Conservation (phyloP, 805 yeast genomes). For the Yamadazyma sp. region DNA sequence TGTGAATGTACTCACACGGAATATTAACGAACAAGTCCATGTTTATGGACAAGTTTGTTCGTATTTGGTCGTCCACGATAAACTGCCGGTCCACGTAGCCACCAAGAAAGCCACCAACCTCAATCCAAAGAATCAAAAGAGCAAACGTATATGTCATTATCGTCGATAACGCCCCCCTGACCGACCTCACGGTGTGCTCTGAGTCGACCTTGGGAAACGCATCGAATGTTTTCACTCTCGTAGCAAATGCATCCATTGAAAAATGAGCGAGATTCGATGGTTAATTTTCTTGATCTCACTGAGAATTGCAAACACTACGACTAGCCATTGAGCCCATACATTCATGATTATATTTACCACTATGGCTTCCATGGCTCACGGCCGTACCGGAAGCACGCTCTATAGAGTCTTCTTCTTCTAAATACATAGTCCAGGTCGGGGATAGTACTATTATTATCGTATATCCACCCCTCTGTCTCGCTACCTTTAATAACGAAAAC, state of each 20-base stretch:
- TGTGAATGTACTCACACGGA: slow-evolving; percentile 77
- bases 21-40: slow-evolving; percentile 77
- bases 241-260: slow-evolving; percentile 38
- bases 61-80: slow-evolving; percentile 62
- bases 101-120: slow-evolving; percentile 80
- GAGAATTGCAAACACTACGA: too few species aligned
- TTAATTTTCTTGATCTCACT: too few species aligned
- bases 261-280: too few species aligned
- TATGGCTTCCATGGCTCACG: slow-evolving; percentile 19
- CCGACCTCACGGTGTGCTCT: slow-evolving; percentile 66
- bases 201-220: slow-evolving; percentile 48
- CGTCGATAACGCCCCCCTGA: slow-evolving; percentile 76
- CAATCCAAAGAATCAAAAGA: slow-evolving; percentile 75
- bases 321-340: too few species aligned
- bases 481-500: slow-evolving; percentile 24
- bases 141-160: slow-evolving; percentile 60
- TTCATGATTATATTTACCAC: too few species aligned
- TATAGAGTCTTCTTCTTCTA: slow-evolving; percentile 55
- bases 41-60: slow-evolving; percentile 64
- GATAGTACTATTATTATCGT: slow-evolving; percentile 28
- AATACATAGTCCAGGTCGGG: slow-evolving; percentile 43
- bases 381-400: slow-evolving; percentile 51
- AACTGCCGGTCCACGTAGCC: slow-evolving; percentile 80
- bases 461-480: slow-evolving; percentile 51
- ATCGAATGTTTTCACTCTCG: slow-evolving; percentile 45